phyloP scores from a whole-genome alignment of 805 yeast species.

The Lachancea meyersii region DNA sequence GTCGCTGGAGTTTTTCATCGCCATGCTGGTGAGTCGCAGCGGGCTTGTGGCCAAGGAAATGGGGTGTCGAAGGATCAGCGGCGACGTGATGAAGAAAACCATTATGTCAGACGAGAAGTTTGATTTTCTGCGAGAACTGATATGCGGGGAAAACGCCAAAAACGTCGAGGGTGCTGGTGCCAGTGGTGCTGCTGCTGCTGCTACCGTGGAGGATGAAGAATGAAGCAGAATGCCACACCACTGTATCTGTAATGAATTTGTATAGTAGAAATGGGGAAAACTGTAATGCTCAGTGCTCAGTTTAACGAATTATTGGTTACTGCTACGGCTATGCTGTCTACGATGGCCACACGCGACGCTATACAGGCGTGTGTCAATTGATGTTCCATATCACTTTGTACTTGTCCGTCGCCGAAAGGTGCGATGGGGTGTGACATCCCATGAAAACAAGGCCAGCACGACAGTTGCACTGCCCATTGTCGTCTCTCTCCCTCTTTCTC shows the following conservation, averaged over 20 bases:
- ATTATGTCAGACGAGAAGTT: slow-evolving; percentile 82
- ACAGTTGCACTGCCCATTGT: no score
- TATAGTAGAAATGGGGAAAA: background rate
- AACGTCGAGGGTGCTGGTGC: slow-evolving; percentile 10
- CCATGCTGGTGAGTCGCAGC: slow-evolving; percentile 79
- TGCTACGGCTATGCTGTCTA: no score
- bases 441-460: no score
- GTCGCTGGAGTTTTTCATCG: slow-evolving; percentile 87
- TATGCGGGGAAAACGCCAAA: slow-evolving; percentile 26
- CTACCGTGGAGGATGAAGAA: background rate
- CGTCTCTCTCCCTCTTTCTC: no score
- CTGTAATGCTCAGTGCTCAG: background rate
- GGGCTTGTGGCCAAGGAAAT: slow-evolving; percentile 67
- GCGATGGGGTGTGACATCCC: background rate
- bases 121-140: slow-evolving; percentile 75
- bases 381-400: background rate
- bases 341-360: no score
- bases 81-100: slow-evolving; percentile 77
- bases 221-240: no score
- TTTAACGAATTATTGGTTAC: no score
- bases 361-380: no score
- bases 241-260: background rate
- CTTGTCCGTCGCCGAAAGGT: background rate
- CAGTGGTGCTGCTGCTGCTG: background rate
- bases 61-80: slow-evolving; percentile 75